These are phyloP conservation scores for Juglanconis sp. DNA, from an alignment of 2,329 filamentous ascomycete genomes.

Conservation along the genomic window DNA sequence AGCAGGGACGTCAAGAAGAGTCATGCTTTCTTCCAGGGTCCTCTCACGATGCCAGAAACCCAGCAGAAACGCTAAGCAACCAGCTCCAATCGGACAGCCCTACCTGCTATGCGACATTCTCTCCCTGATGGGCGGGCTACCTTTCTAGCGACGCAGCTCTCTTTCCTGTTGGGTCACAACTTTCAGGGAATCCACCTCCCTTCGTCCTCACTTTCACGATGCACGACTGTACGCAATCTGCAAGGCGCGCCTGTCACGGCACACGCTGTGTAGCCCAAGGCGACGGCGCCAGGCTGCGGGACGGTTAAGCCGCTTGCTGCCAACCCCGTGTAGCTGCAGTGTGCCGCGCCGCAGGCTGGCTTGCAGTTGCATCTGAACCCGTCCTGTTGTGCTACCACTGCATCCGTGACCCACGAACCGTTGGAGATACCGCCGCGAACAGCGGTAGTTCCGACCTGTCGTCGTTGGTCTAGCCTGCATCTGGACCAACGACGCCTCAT, in stretches of 20 bases:
- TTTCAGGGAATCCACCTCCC: neutral
- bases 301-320: neutral
- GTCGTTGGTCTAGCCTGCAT: neutral
- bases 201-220: neutral
- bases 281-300: neutral
- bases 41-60: neutral
- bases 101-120: neutral
- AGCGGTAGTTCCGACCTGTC: too few species aligned
- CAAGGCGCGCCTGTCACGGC: neutral
- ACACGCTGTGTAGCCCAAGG: neutral
- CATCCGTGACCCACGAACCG: neutral
- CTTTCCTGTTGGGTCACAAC: neutral
- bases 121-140: neutral
- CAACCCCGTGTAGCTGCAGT: conserved; percentile 1
- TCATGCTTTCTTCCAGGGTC: neutral
- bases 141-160: neutral
- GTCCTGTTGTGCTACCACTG: neutral
- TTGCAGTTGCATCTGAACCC: neutral
- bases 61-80: neutral
- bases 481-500: neutral
- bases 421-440: too few species aligned
- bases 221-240: neutral
- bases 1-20: neutral
- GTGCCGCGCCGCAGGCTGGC: neutral
- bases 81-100: neutral